Evolutionary conservation across 192 early-diverging fungal species (phyloP).

Genomic region (Linnemannia hyalina): DNA sequence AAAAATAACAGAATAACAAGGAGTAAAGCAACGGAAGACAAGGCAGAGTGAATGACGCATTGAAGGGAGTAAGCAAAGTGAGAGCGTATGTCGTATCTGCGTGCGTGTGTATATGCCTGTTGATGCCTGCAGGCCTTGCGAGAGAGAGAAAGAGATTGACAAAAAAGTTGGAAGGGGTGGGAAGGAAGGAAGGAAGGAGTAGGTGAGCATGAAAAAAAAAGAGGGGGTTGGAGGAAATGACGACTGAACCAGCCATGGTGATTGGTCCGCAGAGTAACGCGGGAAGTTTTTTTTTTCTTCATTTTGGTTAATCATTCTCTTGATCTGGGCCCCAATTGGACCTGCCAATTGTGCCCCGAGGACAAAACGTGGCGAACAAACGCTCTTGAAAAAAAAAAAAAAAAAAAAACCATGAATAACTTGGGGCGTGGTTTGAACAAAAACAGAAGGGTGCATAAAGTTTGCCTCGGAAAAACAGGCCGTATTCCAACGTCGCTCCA

Average conservation of each 20-base stretch:
- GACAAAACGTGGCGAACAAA: not conserved
- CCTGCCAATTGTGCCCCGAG: not conserved
- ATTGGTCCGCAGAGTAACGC: not conserved
- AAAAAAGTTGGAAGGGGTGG: not conserved
- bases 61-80: not conserved
- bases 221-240: not conserved
- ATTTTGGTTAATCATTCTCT: not conserved
- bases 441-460: not conserved
- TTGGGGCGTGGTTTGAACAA: not conserved
- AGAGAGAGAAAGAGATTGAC: not conserved
- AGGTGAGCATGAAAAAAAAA: too few relatives aligned
- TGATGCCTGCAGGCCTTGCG: not conserved
- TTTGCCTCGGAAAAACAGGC: not conserved
- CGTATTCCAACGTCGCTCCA: not conserved
- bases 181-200: not conserved
- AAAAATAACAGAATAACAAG: not conserved
- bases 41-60: not conserved
- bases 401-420: not conserved
- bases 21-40: not conserved
- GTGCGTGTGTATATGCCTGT: not conserved
- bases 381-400: not conserved
- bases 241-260: not conserved
- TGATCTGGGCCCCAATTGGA: not conserved
- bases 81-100: not conserved
- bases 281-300: not conserved